A percentile compares a stretch with the other conserved stretches of the same genome.
These are phyloP conservation scores for Claviceps arundinis DNA, from an alignment of 2,329 filamentous ascomycete genomes.

Conservation along the genomic window DNA sequence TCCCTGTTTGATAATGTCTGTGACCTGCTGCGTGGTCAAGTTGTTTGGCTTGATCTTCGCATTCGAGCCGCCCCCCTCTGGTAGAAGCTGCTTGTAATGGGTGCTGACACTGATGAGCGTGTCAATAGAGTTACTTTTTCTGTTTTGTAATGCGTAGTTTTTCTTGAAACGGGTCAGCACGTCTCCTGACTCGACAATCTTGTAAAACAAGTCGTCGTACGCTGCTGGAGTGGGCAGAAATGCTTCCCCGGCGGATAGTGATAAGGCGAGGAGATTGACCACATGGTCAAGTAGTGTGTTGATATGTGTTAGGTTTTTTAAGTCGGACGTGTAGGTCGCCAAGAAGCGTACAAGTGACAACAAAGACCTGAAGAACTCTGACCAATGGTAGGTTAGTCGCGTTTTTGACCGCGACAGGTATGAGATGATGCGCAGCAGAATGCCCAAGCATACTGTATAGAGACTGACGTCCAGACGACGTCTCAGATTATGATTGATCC, in stretches of 20 bases:
- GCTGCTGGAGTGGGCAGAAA: constrained; percentile 78
- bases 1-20: constrained; percentile 85
- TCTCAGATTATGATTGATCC: constrained; percentile 85
- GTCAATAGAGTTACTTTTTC: constrained; percentile 59
- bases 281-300: constrained; percentile 62
- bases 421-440: constrained; percentile 70
- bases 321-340: constrained; percentile 69
- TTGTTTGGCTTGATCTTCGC: constrained; percentile 42
- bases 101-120: constrained; percentile 70
- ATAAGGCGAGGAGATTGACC: constrained; percentile 71
- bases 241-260: constrained; percentile 73
- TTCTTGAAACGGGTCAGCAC: constrained; percentile 70
- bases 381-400: constrained; percentile 83
- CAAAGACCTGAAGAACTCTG: constrained; percentile 82
- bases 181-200: constrained; percentile 84
- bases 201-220: constrained; percentile 98
- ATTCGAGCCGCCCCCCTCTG: constrained; percentile 28
- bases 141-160: constrained; percentile 49
- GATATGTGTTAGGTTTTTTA: constrained; percentile 57
- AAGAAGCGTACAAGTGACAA: constrained; percentile 83
- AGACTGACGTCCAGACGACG: constrained; percentile 72
- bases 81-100: constrained; percentile 78
- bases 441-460: constrained; percentile 69
- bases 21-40: constrained; percentile 72
- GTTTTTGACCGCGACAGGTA: constrained; percentile 73